These are phyloP conservation scores for Cutaneotrichosporon sp. DNA, from an alignment of 1,284 basidiomycete species.

Conservation along the genomic window DNA sequence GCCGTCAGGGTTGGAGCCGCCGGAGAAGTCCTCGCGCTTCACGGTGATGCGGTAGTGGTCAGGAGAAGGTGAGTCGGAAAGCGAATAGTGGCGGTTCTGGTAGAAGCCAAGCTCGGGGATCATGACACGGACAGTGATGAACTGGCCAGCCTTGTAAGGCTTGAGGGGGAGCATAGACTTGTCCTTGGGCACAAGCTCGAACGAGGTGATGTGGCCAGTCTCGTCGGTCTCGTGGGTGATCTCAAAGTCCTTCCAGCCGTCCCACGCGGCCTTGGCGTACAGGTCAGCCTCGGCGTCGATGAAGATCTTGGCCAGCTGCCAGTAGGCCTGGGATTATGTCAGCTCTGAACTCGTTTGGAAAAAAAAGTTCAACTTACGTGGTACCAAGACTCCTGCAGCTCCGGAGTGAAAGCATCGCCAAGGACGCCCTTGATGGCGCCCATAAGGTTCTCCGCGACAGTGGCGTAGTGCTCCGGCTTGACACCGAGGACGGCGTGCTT, in stretches of 20 bases:
- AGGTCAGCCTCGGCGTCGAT: slow-evolving; percentile 35
- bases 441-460: slow-evolving; percentile 36
- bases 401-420: slow-evolving; percentile 35
- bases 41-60: slow-evolving; percentile 35
- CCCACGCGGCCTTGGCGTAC: slow-evolving; percentile 28
- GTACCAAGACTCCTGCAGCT: slow-evolving; percentile 36
- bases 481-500: slow-evolving; percentile 39
- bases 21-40: slow-evolving; percentile 26
- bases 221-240: slow-evolving; percentile 28
- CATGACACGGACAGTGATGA: slow-evolving; percentile 27
- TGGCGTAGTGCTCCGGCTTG: slow-evolving; percentile 33
- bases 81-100: slow-evolving; percentile 32
- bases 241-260: slow-evolving; percentile 31
- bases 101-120: slow-evolving; percentile 15
- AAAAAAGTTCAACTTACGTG: too few species aligned
- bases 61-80: slow-evolving; percentile 25
- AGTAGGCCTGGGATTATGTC: slow-evolving; percentile 10
- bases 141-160: slow-evolving; percentile 34
- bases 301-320: slow-evolving; percentile 31
- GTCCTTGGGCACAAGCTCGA: slow-evolving; percentile 32
- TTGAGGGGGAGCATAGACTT: slow-evolving; percentile 23
- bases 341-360: too few species aligned
- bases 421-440: slow-evolving; percentile 32
- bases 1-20: slow-evolving; percentile 19
- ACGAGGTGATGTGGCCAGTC: slow-evolving; percentile 27